Conservation (phyloP, 2,329 filamentous ascomycete species). For the Phaeosphaeria sp. region DNA sequence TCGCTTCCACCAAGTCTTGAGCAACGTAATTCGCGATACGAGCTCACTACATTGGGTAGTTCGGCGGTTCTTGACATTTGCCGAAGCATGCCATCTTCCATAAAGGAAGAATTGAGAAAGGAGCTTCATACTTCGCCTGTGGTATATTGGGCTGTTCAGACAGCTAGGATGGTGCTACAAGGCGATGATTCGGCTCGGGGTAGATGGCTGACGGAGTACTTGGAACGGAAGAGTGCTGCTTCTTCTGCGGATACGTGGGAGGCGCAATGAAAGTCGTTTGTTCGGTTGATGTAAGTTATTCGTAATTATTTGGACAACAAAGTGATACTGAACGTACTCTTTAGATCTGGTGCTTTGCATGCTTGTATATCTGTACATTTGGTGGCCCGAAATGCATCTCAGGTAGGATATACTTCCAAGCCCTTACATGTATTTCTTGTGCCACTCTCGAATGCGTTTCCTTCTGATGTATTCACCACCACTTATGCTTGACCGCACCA, state of each 20-base stretch:
- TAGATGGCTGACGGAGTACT: constrained; percentile 12
- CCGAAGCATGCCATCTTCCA: constrained; percentile 26
- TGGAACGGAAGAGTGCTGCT: constrained; percentile 5
- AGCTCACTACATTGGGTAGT: constrained; percentile 15
- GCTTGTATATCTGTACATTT: too few species aligned
- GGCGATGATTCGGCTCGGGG: constrained; percentile 20
- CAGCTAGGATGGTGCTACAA: constrained; percentile 22
- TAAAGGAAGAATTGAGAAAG: constrained; percentile 10
- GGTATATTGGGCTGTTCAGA: constrained; percentile 29
- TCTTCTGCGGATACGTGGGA: background rate
- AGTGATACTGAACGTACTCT: too few species aligned
- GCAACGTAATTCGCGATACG: constrained; percentile 1
- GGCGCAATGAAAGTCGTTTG: background rate
- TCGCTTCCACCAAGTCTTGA: constrained; percentile 8
- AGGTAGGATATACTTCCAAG: too few species aligned
- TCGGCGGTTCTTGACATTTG: constrained; percentile 25
- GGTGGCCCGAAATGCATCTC: too few species aligned
- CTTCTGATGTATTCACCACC: too few species aligned
- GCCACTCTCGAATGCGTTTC: too few species aligned
- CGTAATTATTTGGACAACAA: background rate
- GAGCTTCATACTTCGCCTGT: constrained; percentile 17
- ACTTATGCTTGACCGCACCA: too few species aligned
- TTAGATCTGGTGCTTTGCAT: too few species aligned
- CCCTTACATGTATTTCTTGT: too few species aligned
- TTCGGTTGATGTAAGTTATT: background rate